Evolutionary conservation across 169 alveolate genomes (phyloP).

Genomic region (Cryptosporidium tyzzeri): DNA sequence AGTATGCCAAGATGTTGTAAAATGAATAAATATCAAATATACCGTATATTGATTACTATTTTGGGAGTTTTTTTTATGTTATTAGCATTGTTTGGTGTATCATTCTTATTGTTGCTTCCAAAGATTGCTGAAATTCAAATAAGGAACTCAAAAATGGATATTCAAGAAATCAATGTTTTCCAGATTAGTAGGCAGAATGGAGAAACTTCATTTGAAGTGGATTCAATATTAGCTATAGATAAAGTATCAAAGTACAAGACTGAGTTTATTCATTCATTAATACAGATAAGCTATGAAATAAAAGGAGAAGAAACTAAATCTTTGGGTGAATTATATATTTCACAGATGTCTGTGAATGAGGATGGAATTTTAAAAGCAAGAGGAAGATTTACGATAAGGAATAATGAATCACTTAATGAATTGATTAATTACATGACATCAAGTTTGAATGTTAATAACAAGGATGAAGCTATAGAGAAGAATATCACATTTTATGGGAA

Average conservation of each 20-base stretch:
- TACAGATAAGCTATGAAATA: slow-evolving; percentile 40
- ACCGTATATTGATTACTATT: slow-evolving; percentile 4
- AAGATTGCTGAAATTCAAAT: slow-evolving; percentile 43
- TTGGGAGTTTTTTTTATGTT: slow-evolving; percentile 16
- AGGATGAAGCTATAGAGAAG: background rate
- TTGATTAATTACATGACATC: slow-evolving; percentile 22
- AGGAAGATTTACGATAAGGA: slow-evolving; percentile 58
- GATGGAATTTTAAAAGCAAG: slow-evolving; percentile 22
- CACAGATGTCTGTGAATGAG: background rate
- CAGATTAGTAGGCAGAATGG: slow-evolving; percentile 37
- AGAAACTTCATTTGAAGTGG: slow-evolving; percentile 62
- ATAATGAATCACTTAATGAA: slow-evolving; percentile 11
- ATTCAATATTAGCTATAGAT: slow-evolving; percentile 8
- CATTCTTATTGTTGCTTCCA: slow-evolving; percentile 24
- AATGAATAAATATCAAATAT: slow-evolving; percentile 8
- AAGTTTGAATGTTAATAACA: background rate
- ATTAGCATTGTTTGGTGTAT: slow-evolving; percentile 17
- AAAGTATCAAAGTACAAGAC: background rate
- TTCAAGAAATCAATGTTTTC: slow-evolving; percentile 49
- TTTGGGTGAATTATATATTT: slow-evolving; percentile 41
- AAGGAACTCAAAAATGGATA: slow-evolving; percentile 13
- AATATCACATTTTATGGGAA: slow-evolving; percentile 32
- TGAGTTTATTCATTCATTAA: slow-evolving; percentile 38
- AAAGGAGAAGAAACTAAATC: background rate
- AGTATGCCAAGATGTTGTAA: background rate